A percentile compares a stretch with the other conserved stretches of the same genome.
These are phyloP conservation scores for Boletus vinaceobasis DNA, from an alignment of 768 basidiomycete genomes.

Conservation along the genomic window DNA sequence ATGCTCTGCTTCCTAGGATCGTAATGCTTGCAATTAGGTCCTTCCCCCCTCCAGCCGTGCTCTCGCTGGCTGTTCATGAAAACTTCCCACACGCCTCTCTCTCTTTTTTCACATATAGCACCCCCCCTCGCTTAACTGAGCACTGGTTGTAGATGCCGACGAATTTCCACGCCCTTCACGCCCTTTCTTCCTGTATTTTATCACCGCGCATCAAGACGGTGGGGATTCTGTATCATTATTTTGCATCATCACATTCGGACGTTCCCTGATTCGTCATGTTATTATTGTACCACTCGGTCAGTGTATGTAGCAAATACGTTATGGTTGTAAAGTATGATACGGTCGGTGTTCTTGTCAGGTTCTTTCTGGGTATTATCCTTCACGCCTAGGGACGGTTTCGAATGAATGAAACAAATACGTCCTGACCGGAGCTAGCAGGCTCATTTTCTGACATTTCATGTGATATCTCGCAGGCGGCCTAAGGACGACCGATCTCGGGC, in stretches of 20 bases:
- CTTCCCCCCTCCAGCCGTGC: not conserved
- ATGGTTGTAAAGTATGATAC: conserved; percentile 35
- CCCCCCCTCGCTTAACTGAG: conserved; percentile 3
- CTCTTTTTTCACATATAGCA: conserved; percentile 3
- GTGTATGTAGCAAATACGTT: conserved; percentile 36
- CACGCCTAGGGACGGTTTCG: not conserved
- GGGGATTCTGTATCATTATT: conserved; percentile 34
- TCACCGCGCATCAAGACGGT: conserved; percentile 19
- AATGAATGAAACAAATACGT: conserved; percentile 1
- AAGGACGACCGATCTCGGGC: conserved; percentile 3
- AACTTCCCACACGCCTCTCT: not conserved
- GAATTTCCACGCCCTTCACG: conserved; percentile 29
- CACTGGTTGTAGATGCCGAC: conserved; percentile 20
- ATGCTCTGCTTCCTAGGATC: conserved; percentile 1
- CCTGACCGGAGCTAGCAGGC: not conserved
- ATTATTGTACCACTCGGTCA: conserved; percentile 23
- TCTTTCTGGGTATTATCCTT: not conserved
- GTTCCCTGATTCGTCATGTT: conserved; percentile 14
- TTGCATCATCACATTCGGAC: conserved; percentile 31
- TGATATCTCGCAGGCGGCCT: conserved; percentile 8
- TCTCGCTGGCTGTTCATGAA: conserved; percentile 8
- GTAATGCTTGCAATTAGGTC: not conserved
- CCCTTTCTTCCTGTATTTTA: conserved; percentile 28
- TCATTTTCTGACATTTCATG: conserved; percentile 11
- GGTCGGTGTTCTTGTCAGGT: conserved; percentile 12